Base-by-base conservation (phyloP, 495 filamentous ascomycete genomes). In the Venustampulla echinocandica region DNA sequence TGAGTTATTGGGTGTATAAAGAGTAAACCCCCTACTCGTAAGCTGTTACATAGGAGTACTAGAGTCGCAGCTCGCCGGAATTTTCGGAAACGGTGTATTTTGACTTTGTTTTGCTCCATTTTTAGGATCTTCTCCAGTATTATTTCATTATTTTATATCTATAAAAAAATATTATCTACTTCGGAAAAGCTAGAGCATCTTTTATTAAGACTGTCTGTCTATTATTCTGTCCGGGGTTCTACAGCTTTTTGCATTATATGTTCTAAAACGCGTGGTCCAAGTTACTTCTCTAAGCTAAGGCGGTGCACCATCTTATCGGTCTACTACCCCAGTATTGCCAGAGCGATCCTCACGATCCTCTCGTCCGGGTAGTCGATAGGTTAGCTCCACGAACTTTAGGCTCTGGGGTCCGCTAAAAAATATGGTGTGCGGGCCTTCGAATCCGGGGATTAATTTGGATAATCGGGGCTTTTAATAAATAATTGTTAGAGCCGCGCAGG, bases 391-490 rank as follows among this genome's bases (percentile, higher is more conserved):
- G n/a, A n/a, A n/a, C n/a, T 23, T 50, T 47, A 55, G 56, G 44
- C 46, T 47, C 42, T 30, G 21, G 32, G 9, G 20, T 18, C 52
- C 48, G 54, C 52, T 53, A 21, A 60, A 60, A 59, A 60, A 54
- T 57, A 50, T 53, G 41, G 35, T 45, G 37, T 37, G 50, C 54
- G 14, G 57, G 46, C 52, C 48, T 57, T 41, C 13, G 27, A 30
- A 30, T 30, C 27, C 27, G 27, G 61, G 63, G 63, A 55, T 64
- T 62, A 65, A 65, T 65, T 46, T 65, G 63, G 63, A 56, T 64
- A 64, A 65, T 61, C 50, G 50, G 52, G 41, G 50, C 46, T 48
- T 61, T 35, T 52, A 27, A 50, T 58, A 47, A 37, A 49, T 44
- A 40, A 51, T 52, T 50, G 32, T 9, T 24, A 53, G 35, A 51